These are phyloP conservation scores for Nemophila menziesii DNA, from an alignment of 257 asterid genomes.

Conservation along the genomic window DNA sequence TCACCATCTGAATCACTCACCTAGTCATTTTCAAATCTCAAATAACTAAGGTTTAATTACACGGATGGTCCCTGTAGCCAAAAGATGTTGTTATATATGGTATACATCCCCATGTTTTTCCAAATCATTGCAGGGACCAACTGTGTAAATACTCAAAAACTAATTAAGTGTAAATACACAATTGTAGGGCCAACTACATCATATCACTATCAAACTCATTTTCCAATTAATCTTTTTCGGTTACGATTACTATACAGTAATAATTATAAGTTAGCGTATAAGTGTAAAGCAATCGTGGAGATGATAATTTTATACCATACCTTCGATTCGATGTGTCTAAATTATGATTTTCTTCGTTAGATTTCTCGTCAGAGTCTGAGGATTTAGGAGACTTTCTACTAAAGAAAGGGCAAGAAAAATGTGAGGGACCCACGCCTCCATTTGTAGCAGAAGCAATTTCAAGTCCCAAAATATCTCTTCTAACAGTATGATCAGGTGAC, in stretches of 20 bases:
- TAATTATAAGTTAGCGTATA: constrained; percentile 5
- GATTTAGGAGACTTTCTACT: constrained; percentile 50
- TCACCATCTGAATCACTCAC: too few species aligned
- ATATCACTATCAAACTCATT: constrained; percentile 71
- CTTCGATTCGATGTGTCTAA: constrained; percentile 55
- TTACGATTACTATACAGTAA: constrained; percentile 42
- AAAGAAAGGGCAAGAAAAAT: constrained; percentile 26
- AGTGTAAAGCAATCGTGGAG: not conserved
- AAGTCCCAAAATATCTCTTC: constrained; percentile 30
- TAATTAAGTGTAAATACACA: too few species aligned
- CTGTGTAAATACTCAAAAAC: too few species aligned
- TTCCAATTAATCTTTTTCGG: constrained; percentile 67
- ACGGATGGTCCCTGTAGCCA: too few species aligned
- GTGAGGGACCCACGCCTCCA: constrained; percentile 62
- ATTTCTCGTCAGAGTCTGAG: constrained; percentile 45
- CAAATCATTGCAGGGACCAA: too few species aligned
- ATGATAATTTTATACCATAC: constrained; percentile 21
- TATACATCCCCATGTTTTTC: too few species aligned
- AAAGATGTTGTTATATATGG: too few species aligned
- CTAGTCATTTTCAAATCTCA: too few species aligned
- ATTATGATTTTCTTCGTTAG: constrained; percentile 29
- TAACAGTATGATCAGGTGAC: constrained; percentile 47
- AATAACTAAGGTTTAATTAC: too few species aligned
- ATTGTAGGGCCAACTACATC: constrained; percentile 96
- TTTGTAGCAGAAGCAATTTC: constrained; percentile 57